Base-by-base conservation (phyloP, 2,329 filamentous ascomycete species). In the Alternaria metachromatica region DNA sequence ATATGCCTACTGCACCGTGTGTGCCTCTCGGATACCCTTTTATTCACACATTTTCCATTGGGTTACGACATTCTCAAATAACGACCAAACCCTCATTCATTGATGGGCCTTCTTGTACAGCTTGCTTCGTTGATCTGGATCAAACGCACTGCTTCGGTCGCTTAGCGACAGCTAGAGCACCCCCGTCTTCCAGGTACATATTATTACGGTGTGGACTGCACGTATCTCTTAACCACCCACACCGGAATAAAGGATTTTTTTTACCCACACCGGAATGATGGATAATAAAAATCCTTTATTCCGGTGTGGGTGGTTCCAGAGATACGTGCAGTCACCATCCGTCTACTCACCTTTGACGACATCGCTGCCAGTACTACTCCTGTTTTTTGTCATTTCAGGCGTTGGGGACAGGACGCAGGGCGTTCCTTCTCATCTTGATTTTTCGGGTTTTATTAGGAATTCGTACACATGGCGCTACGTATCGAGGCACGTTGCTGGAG, bases 41-140 rank as follows among this genome's bases (percentile, higher is more conserved):
- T 41, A 18, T 41, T 18, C 15, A 18, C 37, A 18, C 15, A 41
- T 18, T 41, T 41, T 41, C 37, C 37, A 41, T 18, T 8, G n/a
- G 37, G n/a, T 41, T 18, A 53, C 33, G 46, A 30, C 33, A 18
- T 58, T 53, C 11, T 3, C 33, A 26, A 45, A 20, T 33, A 33
- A 30, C 43, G 33, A 44, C 21, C 45, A 30, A 45, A 15, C 21
- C 49, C 41, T 28, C 30, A 26, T 23, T 15, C 25, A 20, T 50
- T n/a, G 8, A 15, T 18, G 18, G 26, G 30, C 26, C 37, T 60
- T 60, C 45, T 60, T 60, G 33, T 60, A 63, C 51, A 55, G 43
- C 25, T 60, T 60, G 37, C 45, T 60, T 60, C 21, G 43, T 49
- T 45, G 15, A 43, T 25, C 44, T 58, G 55, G 48, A 45, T 46